These are phyloP conservation scores for Prinsepia uniflora DNA, from an alignment of 306 rosid genomes.

Conservation along the genomic window DNA sequence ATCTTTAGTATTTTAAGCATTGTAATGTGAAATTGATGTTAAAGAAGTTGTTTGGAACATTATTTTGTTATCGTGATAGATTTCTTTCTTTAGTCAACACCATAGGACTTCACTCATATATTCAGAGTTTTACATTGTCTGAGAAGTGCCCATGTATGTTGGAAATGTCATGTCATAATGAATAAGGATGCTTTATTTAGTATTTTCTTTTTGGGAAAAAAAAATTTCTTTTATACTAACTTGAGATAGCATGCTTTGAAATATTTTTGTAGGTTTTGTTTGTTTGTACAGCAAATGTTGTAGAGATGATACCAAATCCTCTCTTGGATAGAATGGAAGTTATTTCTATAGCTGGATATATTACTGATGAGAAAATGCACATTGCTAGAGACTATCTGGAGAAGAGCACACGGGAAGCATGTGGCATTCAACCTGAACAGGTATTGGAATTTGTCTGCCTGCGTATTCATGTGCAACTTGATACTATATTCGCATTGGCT, in stretches of 20 bases:
- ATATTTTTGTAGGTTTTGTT: constrained; percentile 82
- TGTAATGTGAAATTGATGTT: not conserved
- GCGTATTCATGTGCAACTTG: not conserved
- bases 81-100: not conserved
- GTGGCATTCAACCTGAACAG: constrained; percentile 86
- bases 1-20: not conserved
- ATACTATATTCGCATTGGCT: not conserved
- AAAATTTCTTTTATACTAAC: not conserved
- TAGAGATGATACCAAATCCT: constrained; percentile 94
- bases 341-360: constrained; percentile 83
- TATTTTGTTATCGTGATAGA: not conserved
- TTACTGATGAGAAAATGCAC: constrained; percentile 96
- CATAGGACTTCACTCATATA: not conserved
- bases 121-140: not conserved
- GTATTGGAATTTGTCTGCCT: constrained; percentile 29
- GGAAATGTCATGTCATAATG: not conserved
- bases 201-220: too few relatives aligned
- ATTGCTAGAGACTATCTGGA: constrained; percentile 95
- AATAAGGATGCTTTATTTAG: not conserved
- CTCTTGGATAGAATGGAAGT: constrained; percentile 95
- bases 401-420: constrained; percentile 78
- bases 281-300: constrained; percentile 93
- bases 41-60: not conserved
- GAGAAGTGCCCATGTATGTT: not conserved
- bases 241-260: constrained; percentile 19